Evolutionary conservation across 108 stramenopile genomes (phyloP), one percentile per base, ranked within the genome.

Genomic region (Skeletonema marinoi): DNA sequence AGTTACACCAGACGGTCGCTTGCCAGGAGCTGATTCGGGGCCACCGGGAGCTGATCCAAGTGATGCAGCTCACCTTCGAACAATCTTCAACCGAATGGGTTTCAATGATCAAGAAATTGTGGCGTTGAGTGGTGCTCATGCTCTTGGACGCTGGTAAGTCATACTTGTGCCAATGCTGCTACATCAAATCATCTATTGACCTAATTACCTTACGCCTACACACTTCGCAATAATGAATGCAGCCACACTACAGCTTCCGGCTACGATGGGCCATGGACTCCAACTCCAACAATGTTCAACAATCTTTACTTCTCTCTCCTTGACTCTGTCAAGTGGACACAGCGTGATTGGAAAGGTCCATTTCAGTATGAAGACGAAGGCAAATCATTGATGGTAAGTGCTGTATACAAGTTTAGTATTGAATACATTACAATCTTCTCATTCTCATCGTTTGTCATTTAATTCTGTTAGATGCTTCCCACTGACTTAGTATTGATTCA

Each of bases 61-160:
- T 29, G 95, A 90, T 68, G 87, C 91, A 5, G 87, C 78, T 67
- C 90, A 95, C 74, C 71, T 92, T 60, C 78, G 91, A 2, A 78
- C 76, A 65, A 87, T 98, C 71, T 98, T 98, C 68, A 75, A 90
- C 48, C 92, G 97, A 62, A 97, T 98, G 97, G 97, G 98, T 14
- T 97, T 98, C 77, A 81, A 80, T 73, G 92, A 92, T 73, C 84
- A 84, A 51, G 92, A 88, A 39, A 92, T 92, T 83, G 97, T 98
- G 16, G 87, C 81, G 4, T 83, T 98, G 48, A 77, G 82, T 58
- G 97, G 97, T 21, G 98, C 97, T 3, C 98, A 98, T 85, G 93
- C 94, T 25, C 74, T 97, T 8, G 97, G 96, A 11, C 86, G 94
- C 4, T 97, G 54, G 54, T 56, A 25, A 56, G 54, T 56, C 8